These are phyloP conservation scores for Cenococcum geophilum DNA, from an alignment of 495 filamentous ascomycete species.

Conservation along the genomic window DNA sequence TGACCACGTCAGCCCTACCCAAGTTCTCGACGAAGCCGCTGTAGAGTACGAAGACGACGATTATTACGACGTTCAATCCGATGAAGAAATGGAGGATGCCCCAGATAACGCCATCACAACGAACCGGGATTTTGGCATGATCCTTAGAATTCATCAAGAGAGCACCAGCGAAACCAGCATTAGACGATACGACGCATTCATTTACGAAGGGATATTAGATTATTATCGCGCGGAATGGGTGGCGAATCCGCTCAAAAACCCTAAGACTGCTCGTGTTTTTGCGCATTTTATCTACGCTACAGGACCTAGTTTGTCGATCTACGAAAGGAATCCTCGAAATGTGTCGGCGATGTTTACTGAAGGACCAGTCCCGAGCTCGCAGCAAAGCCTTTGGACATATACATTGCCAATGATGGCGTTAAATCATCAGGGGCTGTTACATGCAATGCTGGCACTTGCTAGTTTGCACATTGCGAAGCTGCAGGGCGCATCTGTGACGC, in stretches of 20 bases:
- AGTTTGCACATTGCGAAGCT: slow-evolving; percentile 86
- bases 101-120: slow-evolving; percentile 41
- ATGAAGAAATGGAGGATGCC: slow-evolving; percentile 58
- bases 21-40: slow-evolving; percentile 36
- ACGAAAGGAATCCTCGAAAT: slow-evolving; percentile 77
- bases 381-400: slow-evolving; percentile 82
- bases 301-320: slow-evolving; percentile 79
- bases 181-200: slow-evolving; percentile 58
- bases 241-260: slow-evolving; percentile 77
- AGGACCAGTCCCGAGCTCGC: slow-evolving; percentile 55
- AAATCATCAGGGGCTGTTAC: slow-evolving; percentile 75
- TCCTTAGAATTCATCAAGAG: slow-evolving; percentile 44
- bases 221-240: slow-evolving; percentile 67
- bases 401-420: slow-evolving; percentile 80
- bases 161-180: slow-evolving; percentile 46
- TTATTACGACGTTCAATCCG: slow-evolving; percentile 58
- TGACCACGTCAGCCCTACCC: slow-evolving; percentile 33
- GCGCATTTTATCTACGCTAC: slow-evolving; percentile 89
- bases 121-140: slow-evolving; percentile 40
- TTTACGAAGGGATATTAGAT: slow-evolving; percentile 69
- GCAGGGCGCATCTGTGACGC: slow-evolving; percentile 61
- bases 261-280: slow-evolving; percentile 78
- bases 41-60: slow-evolving; percentile 52
- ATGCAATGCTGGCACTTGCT: slow-evolving; percentile 83
- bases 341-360: slow-evolving; percentile 64